Evolutionary conservation across 2,329 filamentous ascomycete genomes (phyloP), one percentile per base, ranked within the genome.

Genomic region (Fusarium sp.): DNA sequence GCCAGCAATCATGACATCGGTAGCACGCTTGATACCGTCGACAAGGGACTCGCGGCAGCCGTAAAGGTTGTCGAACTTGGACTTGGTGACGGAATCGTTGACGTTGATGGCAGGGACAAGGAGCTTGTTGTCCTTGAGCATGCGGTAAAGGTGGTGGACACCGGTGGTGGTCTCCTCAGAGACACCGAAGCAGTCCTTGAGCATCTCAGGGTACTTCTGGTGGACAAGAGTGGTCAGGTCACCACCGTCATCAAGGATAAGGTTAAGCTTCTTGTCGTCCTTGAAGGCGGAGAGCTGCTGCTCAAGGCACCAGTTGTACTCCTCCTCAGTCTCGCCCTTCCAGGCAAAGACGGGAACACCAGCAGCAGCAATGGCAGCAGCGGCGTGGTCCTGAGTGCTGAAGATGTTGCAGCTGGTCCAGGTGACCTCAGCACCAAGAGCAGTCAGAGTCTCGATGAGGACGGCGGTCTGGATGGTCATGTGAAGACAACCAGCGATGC

Each of bases 351-450:
- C 94, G 73, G 94, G 93, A 68, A 96, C 90, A 78, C 94, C 95
- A 50, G 88, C 84, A 54, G 94, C 95, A 71, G 95, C 95, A 82
- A 99, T 97, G 78, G 95, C 95, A 69, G 95, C 93, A 51, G 95
- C 95, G 73, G 95, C 95, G 82, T 98, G 94, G 83, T 98, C 95
- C 82, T 97, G 94, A 72, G 94, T 98, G 78, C 91, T 95, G 90
- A 97, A 99, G 82, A 99, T 98, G 88, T 99, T 98, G 90, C 95
- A 99, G 72, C 91, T 95, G 62, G 94, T 91, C 95, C 95, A 98
- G 77, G 95, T 99, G 73, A 98, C 91, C 87, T 98, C 95, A 74
- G 95, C 95, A 82, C 95, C 95, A 74, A 99, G 92, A 71, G 89
- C 84, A 74, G 86, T 91, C 77, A 99, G 89, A 69, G 95, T 99